These are phyloP conservation scores for Kwoniella europaea DNA, from an alignment of 768 basidiomycete genomes.

Conservation along the genomic window DNA sequence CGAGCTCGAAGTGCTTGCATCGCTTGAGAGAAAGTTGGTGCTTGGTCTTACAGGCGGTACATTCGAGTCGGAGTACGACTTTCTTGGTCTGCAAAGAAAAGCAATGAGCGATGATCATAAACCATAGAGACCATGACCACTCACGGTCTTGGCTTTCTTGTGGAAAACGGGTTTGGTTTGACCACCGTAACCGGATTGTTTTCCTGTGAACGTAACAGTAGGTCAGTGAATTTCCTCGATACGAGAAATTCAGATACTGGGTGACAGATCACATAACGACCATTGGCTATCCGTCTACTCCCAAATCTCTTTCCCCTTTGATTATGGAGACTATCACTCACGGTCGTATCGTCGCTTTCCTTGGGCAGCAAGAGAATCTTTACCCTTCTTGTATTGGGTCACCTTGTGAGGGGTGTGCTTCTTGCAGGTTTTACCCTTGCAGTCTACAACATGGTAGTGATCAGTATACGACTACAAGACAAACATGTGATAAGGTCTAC, in stretches of 20 bases:
- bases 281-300: too few relatives aligned
- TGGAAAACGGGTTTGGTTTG: slow-evolving; percentile 99
- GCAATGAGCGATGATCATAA: too few relatives aligned
- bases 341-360: slow-evolving; percentile 99
- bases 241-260: background rate
- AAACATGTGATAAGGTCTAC: slow-evolving; percentile 56
- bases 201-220: slow-evolving; percentile 33
- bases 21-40: slow-evolving; percentile 95
- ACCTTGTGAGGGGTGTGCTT: slow-evolving; percentile 89
- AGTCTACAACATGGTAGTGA: slow-evolving; percentile 15
- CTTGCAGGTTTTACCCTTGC: slow-evolving; percentile 34
- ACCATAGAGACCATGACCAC: slow-evolving; percentile 18
- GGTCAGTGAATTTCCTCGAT: background rate
- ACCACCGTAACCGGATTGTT: slow-evolving; percentile 82
- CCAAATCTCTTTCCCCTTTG: background rate
- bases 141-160: slow-evolving; percentile 78
- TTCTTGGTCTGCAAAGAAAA: slow-evolving; percentile 94
- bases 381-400: slow-evolving; percentile 99
- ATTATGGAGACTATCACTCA: slow-evolving; percentile 66
- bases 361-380: slow-evolving; percentile 95
- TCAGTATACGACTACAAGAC: background rate
- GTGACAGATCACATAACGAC: background rate
- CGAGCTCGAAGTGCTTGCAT: slow-evolving; percentile 99
- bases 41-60: slow-evolving; percentile 98
- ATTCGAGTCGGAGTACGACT: slow-evolving; percentile 96